Conservation (phyloP, 2,329 filamentous ascomycete species). For the Canariomyces notabilis region DNA sequence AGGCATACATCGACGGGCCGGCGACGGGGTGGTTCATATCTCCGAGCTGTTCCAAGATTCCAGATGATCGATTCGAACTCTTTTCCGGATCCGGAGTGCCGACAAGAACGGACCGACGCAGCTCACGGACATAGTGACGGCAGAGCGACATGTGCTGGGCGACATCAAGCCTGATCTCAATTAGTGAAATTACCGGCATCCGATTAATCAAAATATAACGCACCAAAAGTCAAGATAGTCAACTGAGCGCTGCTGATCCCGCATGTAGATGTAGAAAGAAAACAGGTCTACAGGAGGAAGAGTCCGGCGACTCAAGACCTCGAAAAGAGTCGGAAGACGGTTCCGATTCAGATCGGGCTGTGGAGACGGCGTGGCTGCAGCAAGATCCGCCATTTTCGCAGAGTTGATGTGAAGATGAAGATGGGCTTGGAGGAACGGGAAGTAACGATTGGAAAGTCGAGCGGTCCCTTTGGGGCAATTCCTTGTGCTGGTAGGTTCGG, state of each 20-base stretch:
- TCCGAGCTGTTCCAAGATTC: slow-evolving; percentile 66
- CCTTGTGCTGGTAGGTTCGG: not conserved
- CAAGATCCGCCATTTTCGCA: slow-evolving; percentile 34
- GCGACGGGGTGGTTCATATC: slow-evolving; percentile 59
- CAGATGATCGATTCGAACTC: slow-evolving; percentile 78
- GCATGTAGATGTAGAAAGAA: slow-evolving; percentile 99
- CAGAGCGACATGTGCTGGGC: slow-evolving; percentile 98
- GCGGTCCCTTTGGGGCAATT: not conserved
- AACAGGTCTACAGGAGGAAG: slow-evolving; percentile 93
- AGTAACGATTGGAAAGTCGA: slow-evolving; percentile 7
- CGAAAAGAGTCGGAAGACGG: slow-evolving; percentile 87
- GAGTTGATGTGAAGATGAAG: not conserved
- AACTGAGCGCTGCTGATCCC: slow-evolving; percentile 94
- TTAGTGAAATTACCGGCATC: slow-evolving; percentile 14
- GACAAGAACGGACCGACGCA: slow-evolving; percentile 86
- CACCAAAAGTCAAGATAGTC: slow-evolving; percentile 99
- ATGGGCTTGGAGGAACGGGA: not conserved
- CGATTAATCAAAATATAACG: slow-evolving; percentile 27
- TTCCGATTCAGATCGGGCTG: slow-evolving; percentile 64
- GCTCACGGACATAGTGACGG: slow-evolving; percentile 92
- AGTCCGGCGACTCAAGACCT: slow-evolving; percentile 91
- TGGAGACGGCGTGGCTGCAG: slow-evolving; percentile 44
- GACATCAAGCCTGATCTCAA: slow-evolving; percentile 81
- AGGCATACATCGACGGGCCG: slow-evolving; percentile 57
- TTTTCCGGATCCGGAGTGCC: slow-evolving; percentile 89